phyloP scores from a whole-genome alignment of 441 rosid genomes.

The Populus hybrid region DNA sequence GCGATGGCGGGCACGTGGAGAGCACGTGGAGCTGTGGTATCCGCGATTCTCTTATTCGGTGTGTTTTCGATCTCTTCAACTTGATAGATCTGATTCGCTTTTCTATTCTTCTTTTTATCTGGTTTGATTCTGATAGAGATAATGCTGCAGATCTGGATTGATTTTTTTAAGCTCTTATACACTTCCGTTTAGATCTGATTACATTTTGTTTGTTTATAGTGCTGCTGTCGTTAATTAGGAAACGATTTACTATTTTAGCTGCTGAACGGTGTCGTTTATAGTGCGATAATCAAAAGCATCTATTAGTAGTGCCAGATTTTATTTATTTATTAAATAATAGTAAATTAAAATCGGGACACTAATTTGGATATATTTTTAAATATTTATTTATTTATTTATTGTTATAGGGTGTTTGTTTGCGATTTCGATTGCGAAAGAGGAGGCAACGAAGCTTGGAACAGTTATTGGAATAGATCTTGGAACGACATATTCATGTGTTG shows the following conservation, averaged over 20 bases:
- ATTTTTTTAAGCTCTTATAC: background rate
- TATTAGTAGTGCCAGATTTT: no score
- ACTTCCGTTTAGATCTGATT: constrained; percentile 9
- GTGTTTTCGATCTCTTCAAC: constrained; percentile 3
- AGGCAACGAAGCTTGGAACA: constrained; percentile 83
- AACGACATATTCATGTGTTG: constrained; percentile 94
- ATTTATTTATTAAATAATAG: background rate
- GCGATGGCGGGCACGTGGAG: constrained; percentile 45
- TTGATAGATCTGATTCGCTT: constrained; percentile 20
- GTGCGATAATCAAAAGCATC: no score
- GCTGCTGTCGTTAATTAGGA: background rate
- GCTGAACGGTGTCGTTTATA: background rate
- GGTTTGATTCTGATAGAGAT: background rate
- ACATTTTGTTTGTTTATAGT: background rate
- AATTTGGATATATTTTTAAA: background rate
- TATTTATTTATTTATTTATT: background rate
- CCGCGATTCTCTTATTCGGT: constrained; percentile 58
- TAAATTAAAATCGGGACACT: background rate
- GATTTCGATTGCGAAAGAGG: constrained; percentile 79
- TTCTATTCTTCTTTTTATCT: no score
- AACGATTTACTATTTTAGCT: background rate
- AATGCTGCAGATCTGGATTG: constrained; percentile 9
- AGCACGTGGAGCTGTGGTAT: constrained; percentile 48
- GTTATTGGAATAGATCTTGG: constrained; percentile 96
- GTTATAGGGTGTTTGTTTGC: constrained; percentile 60